Conservation (phyloP, 148 eudicot species). For the Silene uniflora region DNA sequence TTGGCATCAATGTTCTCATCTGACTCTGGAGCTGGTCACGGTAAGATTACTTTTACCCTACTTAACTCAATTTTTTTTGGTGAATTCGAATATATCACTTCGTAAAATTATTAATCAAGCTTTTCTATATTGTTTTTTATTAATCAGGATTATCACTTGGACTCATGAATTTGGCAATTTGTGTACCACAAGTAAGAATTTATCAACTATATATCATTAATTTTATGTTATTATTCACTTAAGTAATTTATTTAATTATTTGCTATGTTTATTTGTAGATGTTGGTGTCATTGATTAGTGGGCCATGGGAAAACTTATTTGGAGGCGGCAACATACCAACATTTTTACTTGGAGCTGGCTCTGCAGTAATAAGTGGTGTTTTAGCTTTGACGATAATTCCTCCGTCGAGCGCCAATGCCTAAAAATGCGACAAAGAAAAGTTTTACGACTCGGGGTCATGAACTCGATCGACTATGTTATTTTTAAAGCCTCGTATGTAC, state of each 20-base stretch:
- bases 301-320: slow-evolving; percentile 67
- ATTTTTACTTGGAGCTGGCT: slow-evolving; percentile 49
- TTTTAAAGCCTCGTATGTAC: not conserved
- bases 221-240: no score
- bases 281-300: slow-evolving; percentile 61
- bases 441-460: not conserved
- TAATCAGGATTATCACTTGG: slow-evolving; percentile 63
- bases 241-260: not conserved
- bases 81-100: not conserved
- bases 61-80: not conserved
- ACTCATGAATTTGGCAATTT: slow-evolving; percentile 77
- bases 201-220: no score
- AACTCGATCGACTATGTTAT: not conserved
- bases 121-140: not conserved
- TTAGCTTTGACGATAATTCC: slow-evolving; percentile 33
- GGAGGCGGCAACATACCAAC: slow-evolving; percentile 84
- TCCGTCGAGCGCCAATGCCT: slow-evolving; percentile 35
- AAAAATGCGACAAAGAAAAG: not conserved
- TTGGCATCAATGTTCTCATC: slow-evolving; percentile 80
- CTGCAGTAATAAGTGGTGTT: slow-evolving; percentile 51
- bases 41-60: slow-evolving; percentile 30
- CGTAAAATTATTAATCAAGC: not conserved
- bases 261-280: slow-evolving; percentile 34
- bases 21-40: slow-evolving; percentile 76
- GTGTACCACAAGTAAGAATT: slow-evolving; percentile 68